Evolutionary conservation across 495 filamentous ascomycete genomes (phyloP), one percentile per base, ranked within the genome.

Genomic region (Penicillium pulvis): DNA sequence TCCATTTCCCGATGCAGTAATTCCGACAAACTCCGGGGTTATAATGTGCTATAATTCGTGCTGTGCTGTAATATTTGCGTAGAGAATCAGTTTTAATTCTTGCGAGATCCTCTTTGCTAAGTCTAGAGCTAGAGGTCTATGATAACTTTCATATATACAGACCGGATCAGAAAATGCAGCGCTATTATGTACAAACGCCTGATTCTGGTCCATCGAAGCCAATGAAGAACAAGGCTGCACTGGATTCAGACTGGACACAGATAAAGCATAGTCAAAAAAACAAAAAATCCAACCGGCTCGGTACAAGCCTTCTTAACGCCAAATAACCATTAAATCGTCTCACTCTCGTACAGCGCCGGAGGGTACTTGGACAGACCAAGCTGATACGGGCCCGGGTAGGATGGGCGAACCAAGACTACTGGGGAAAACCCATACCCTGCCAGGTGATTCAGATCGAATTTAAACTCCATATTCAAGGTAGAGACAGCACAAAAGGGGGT

Each of bases 401-500:
- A 16, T 26, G 17, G 44, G 44, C 1, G 39, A 35, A 41, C 47
- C 48, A 35, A 61, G 45, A 26, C 43, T 50, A 57, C 41, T 44
- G 7, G 41, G 52, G 12, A 54, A 9, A 26, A 23, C 24, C 24
- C 20, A 12, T 5, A 26, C 20, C 12, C 26, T 28, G 46, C 46
- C 26, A 17, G 33, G 28, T 30, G 49, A 23, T 24, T 36, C 31
- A 41, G 45, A 42, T 49, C 12, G 46, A 31, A 49, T 49, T 49
- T 49, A n/a, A 49, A 31, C 24, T 49, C 46, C 46, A 49, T 49
- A 12, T 49, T 28, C 26, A 30, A 49, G 46, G 26, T 30, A 52
- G 39, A 53, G 51, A 53, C 36, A 53, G 16, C 44, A 47, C 46
- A 50, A 53, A 51, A n/a, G 60, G 59, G 66, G 67, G 67, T 70